A percentile compares a stretch with the other conserved stretches of the same genome.
phyloP scores from a whole-genome alignment of 2,329 filamentous ascomycete genomes.

The Alternaria triticina region DNA sequence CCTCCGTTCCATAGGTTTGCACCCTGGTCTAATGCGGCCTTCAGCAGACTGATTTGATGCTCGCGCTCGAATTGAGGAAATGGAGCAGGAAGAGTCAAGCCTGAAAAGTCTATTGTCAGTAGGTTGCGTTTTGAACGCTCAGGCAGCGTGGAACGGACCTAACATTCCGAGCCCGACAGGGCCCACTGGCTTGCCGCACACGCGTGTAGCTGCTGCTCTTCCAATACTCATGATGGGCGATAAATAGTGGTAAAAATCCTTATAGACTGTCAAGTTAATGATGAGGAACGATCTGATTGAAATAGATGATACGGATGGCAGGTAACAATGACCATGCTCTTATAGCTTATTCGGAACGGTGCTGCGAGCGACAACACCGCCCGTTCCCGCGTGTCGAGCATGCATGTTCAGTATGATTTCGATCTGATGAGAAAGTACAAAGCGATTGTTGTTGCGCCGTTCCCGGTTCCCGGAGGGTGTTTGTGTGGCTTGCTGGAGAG shows the following conservation, averaged over 20 bases:
- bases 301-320: background rate
- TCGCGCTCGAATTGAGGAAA: background rate
- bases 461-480: background rate
- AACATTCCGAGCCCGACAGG: conserved; percentile 5
- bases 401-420: background rate
- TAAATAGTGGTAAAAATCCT: background rate
- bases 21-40: conserved; percentile 40
- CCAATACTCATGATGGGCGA: background rate
- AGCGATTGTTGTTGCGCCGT: background rate
- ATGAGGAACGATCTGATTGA: background rate
- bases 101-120: background rate
- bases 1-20: conserved; percentile 55
- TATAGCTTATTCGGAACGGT: background rate
- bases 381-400: background rate
- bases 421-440: background rate
- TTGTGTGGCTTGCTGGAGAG: background rate
- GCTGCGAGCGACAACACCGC: background rate
- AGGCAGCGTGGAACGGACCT: background rate
- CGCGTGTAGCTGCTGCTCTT: background rate
- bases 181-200: conserved; percentile 2
- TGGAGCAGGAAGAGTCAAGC: background rate
- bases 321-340: background rate
- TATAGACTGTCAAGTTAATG: no score
- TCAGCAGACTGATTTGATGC: conserved; percentile 47
- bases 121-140: background rate